Percentiles rank a stretch among this genome's conserved stretches.
Evolutionary conservation across 2,329 filamentous ascomycete genomes (phyloP).

Genomic region (Epichloe scottii): DNA sequence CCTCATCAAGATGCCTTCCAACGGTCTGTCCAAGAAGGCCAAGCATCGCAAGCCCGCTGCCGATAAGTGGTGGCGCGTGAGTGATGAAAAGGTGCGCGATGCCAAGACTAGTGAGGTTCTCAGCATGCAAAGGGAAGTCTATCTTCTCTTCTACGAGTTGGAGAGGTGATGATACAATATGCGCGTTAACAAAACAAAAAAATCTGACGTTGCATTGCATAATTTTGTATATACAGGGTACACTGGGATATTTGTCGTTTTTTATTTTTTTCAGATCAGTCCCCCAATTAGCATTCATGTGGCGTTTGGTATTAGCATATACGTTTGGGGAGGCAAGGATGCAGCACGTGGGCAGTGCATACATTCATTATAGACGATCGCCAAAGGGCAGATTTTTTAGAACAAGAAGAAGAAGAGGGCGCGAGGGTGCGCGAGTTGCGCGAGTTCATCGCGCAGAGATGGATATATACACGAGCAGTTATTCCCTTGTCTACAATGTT

Average conservation of each 20-base stretch:
- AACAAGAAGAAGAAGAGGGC: too few species aligned
- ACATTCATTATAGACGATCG: background rate
- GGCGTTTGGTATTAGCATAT: background rate
- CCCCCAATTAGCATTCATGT: background rate
- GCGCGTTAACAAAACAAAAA: background rate
- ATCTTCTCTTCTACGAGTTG: conserved; percentile 90
- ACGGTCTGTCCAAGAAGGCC: conserved; percentile 21
- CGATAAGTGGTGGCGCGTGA: conserved; percentile 92
- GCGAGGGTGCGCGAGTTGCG: too few species aligned
- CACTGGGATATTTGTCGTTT: background rate
- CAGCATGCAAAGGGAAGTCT: conserved; percentile 90
- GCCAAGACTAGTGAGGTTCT: conserved; percentile 85
- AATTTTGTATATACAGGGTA: background rate
- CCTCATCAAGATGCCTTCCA: conserved; percentile 10
- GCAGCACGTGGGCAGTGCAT: background rate
- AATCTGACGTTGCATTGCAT: background rate
- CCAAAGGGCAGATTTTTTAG: too few species aligned
- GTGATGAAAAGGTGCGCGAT: conserved; percentile 92
- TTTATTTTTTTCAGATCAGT: background rate
- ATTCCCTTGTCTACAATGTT: too few species aligned
- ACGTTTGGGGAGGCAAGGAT: background rate
- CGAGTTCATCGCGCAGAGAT: too few species aligned
- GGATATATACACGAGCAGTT: too few species aligned
- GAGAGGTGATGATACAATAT: conserved; percentile 34
- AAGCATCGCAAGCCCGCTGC: conserved; percentile 44